These are phyloP conservation scores for Alectoria sarmentosa DNA, from an alignment of 495 filamentous ascomycete species.

Conservation along the genomic window DNA sequence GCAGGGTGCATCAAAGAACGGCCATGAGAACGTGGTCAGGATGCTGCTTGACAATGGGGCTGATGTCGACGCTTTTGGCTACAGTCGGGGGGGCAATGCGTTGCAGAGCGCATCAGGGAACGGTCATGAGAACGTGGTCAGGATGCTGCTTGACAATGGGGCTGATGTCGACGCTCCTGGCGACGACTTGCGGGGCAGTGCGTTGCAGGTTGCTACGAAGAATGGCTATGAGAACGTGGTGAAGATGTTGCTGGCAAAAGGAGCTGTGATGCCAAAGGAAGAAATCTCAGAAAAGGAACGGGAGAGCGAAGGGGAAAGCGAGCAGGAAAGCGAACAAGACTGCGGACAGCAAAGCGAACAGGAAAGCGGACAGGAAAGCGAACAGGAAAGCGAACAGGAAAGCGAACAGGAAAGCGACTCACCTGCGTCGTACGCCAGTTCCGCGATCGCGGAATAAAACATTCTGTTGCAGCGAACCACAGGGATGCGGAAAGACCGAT, in stretches of 20 bases:
- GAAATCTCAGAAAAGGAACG: not conserved
- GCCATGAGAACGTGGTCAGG: slow-evolving; percentile 22
- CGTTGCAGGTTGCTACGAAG: not conserved
- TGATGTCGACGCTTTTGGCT: not conserved
- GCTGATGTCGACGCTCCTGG: slow-evolving; percentile 18
- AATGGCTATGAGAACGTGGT: not conserved
- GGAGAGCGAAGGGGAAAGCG: no score
- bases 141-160: slow-evolving; percentile 27
- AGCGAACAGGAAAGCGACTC: no score
- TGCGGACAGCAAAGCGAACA: no score
- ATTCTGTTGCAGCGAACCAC: no score
- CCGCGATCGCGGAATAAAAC: not conserved
- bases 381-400: no score
- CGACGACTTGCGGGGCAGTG: not conserved
- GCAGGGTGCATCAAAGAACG: slow-evolving; percentile 23
- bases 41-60: slow-evolving; percentile 27
- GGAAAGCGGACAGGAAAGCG: no score
- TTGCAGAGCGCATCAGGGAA: slow-evolving; percentile 19
- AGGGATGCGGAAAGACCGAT: no score
- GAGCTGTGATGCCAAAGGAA: not conserved
- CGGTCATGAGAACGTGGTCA: slow-evolving; percentile 28
- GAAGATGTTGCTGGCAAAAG: not conserved
- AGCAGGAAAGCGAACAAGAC: no score
- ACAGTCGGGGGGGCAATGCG: slow-evolving; percentile 17
- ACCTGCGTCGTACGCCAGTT: no score